Evolutionary conservation across 192 early-diverging fungal genomes (phyloP).

Genomic region (Linnemannia hyalina): DNA sequence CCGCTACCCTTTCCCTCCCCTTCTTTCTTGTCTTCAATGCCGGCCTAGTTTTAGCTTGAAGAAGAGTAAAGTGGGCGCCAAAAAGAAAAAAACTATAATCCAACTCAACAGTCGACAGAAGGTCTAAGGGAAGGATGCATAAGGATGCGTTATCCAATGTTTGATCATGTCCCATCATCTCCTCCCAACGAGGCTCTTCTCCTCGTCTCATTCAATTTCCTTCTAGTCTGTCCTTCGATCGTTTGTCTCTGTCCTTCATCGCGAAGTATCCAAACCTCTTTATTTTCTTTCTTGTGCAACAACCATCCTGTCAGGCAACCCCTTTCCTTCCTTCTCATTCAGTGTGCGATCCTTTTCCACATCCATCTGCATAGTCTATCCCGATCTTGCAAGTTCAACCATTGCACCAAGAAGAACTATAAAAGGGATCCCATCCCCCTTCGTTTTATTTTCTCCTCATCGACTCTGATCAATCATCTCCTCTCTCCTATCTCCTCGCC

Average conservation of each 20-base stretch:
- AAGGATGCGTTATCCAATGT: background rate
- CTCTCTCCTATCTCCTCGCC: background rate
- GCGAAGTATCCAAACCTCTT: background rate
- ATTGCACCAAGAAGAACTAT: background rate
- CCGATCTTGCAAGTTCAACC: background rate
- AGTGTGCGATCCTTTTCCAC: too few relatives aligned
- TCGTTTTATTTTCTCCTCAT: conserved; percentile 15
- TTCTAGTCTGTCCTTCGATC: background rate
- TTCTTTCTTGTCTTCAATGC: background rate
- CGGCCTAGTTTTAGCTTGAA: background rate
- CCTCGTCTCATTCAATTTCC: background rate
- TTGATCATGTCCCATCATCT: background rate
- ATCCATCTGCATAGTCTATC: background rate
- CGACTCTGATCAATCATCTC: conserved; percentile 14
- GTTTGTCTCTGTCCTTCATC: background rate
- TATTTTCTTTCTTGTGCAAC: background rate
- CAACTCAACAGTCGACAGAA: too few relatives aligned
- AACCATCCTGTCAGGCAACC: background rate
- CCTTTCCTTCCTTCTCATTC: background rate
- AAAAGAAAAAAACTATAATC: background rate
- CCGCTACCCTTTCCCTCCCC: background rate
- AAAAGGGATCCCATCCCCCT: background rate
- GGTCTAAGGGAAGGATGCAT: background rate
- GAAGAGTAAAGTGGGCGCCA: background rate
- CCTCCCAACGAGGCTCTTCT: background rate